A percentile compares a stretch with the other conserved stretches of the same genome.
Conservation (phyloP, 805 yeast genomes). For the Jamesozyma lodderae region DNA sequence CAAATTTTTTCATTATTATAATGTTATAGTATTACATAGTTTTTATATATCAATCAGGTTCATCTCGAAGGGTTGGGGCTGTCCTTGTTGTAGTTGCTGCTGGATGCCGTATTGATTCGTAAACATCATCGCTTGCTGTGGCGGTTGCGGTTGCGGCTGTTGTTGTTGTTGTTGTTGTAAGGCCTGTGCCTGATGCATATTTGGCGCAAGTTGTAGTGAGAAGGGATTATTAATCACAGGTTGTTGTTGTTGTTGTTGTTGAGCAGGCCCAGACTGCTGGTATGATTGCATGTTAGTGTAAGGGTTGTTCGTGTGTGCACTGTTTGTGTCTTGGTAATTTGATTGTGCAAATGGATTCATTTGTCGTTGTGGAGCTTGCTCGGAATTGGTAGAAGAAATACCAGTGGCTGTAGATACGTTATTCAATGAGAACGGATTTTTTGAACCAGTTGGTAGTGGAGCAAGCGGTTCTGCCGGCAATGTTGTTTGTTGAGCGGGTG, state of each 20-base stretch:
- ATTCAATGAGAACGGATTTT: constrained; percentile 33
- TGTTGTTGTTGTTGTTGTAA: constrained; percentile 1
- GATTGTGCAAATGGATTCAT: constrained; percentile 11
- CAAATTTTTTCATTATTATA: too few species aligned
- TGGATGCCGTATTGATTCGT: neutral
- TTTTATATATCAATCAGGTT: constrained; percentile 27
- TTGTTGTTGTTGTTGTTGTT: constrained; percentile 1
- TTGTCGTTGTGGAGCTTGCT: neutral
- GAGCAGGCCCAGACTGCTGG: neutral
- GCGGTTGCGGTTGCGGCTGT: constrained; percentile 12
- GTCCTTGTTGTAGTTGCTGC: constrained; percentile 14
- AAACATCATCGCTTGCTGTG: constrained; percentile 4
- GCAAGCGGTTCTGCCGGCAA: neutral
- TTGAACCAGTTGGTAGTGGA: constrained; percentile 21
- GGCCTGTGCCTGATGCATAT: neutral
- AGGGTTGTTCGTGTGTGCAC: constrained; percentile 1
- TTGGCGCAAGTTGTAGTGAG: neutral
- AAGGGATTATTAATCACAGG: constrained; percentile 1
- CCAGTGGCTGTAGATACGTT: constrained; percentile 7
- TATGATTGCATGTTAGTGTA: constrained; percentile 2
- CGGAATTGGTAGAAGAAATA: neutral
- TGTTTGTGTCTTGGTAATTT: constrained; percentile 5
- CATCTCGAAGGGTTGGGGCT: constrained; percentile 5
- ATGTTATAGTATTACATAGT: neutral
- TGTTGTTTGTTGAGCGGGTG: neutral